Percentiles rank a stretch among this genome's conserved stretches.
phyloP scores from a whole-genome alignment of 768 basidiomycete genomes.

The Udeniomyces megalosporus region DNA sequence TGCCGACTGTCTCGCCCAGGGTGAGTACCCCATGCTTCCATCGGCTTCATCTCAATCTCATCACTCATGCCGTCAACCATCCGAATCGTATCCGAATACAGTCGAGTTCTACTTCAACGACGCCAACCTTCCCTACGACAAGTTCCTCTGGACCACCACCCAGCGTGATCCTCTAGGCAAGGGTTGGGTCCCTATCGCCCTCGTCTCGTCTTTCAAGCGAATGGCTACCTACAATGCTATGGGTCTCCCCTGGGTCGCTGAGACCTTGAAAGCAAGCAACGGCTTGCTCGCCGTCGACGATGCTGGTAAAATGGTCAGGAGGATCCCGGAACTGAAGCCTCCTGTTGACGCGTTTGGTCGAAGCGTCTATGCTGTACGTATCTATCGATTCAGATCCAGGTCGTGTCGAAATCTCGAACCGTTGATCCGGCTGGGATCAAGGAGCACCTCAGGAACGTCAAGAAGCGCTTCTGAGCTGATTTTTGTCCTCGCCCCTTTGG shows the following conservation, averaged over 20 bases:
- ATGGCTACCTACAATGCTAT: slow-evolving; percentile 55
- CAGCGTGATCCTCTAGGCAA: slow-evolving; percentile 12
- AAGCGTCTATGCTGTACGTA: slow-evolving; percentile 76
- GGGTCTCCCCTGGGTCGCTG: slow-evolving; percentile 53
- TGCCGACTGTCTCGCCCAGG: slow-evolving; percentile 5
- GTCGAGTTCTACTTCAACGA: slow-evolving; percentile 96
- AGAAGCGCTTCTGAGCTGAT: neutral
- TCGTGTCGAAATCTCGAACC: too few relatives aligned
- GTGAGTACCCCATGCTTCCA: neutral
- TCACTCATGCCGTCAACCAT: neutral
- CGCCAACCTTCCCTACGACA: slow-evolving; percentile 65
- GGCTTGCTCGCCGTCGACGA: slow-evolving; percentile 56
- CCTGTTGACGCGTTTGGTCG: slow-evolving; percentile 65
- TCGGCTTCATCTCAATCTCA: neutral
- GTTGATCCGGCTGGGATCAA: too few relatives aligned
- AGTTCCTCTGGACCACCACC: slow-evolving; percentile 91
- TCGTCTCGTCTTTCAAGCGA: slow-evolving; percentile 82
- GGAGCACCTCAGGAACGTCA: neutral
- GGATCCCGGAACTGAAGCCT: slow-evolving; percentile 56
- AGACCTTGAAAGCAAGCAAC: slow-evolving; percentile 42
- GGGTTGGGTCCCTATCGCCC: slow-evolving; percentile 74
- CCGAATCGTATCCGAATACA: slow-evolving; percentile 24
- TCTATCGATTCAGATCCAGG: neutral
- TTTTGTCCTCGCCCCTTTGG: neutral
- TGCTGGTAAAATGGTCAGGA: slow-evolving; percentile 52